Conservation (phyloP, 768 basidiomycete genomes). For the Russula brevipes region DNA sequence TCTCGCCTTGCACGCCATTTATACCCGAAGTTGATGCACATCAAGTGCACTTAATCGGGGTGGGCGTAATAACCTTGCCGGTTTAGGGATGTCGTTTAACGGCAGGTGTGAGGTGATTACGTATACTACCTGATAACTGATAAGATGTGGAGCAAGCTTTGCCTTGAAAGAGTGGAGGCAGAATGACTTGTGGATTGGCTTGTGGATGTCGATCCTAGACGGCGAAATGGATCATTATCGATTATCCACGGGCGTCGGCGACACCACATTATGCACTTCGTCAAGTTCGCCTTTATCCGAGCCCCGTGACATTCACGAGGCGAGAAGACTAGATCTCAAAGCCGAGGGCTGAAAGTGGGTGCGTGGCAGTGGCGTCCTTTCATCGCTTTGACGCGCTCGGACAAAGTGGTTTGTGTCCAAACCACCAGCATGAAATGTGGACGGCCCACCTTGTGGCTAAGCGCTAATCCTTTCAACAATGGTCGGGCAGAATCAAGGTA, state of each 20-base stretch:
- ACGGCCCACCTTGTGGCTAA: not conserved
- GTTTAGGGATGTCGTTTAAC: no score
- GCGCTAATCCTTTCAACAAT: constrained; percentile 2
- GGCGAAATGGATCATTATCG: no score
- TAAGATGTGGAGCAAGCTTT: no score
- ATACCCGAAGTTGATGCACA: not conserved
- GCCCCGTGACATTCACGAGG: not conserved
- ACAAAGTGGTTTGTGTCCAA: not conserved
- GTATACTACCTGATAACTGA: no score
- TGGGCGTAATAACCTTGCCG: not conserved
- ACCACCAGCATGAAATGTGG: not conserved
- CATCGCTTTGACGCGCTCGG: not conserved
- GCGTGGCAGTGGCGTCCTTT: constrained; percentile 6
- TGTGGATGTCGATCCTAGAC: no score
- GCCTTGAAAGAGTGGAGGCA: not conserved
- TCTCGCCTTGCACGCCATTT: not conserved
- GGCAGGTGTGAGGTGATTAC: not conserved
- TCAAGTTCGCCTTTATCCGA: no score
- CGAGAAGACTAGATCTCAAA: not conserved
- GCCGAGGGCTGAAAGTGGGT: not conserved
- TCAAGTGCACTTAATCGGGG: not conserved
- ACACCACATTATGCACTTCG: no score
- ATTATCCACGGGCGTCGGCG: no score
- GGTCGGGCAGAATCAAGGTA: not conserved
- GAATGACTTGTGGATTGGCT: not conserved